Percentiles rank a stretch among this genome's conserved stretches.
Evolutionary conservation across 257 asterid genomes (phyloP).

Genomic region (Orobanche coerulescens): DNA sequence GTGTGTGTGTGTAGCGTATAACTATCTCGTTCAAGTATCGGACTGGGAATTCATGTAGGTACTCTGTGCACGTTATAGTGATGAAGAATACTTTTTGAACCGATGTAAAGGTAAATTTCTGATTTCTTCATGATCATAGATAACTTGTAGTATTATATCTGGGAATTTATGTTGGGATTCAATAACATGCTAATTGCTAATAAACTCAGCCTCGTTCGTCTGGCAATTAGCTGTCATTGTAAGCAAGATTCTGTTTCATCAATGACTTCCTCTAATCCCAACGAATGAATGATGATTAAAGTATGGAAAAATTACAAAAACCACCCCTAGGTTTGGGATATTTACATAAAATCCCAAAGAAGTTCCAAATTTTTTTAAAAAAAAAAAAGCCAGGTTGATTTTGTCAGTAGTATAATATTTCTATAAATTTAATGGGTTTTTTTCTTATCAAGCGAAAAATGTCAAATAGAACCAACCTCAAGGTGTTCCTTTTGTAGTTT

Average conservation of each 20-base stretch:
- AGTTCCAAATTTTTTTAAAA: no score
- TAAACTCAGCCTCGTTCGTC: background rate
- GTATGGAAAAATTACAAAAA: no score
- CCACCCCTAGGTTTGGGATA: no score
- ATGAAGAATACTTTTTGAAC: slow-evolving; percentile 66
- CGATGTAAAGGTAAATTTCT: slow-evolving; percentile 68
- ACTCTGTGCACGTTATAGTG: slow-evolving; percentile 71
- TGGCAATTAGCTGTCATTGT: background rate
- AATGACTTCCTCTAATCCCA: background rate
- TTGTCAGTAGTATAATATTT: no score
- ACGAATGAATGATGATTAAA: background rate
- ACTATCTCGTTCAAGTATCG: slow-evolving; percentile 10
- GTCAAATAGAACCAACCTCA: no score
- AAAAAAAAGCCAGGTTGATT: no score
- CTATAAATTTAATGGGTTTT: no score
- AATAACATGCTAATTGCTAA: background rate
- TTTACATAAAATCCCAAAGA: no score
- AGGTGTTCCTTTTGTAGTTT: no score
- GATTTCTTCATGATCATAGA: background rate
- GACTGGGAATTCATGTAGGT: slow-evolving; percentile 36
- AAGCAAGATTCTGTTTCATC: background rate
- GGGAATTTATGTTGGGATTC: slow-evolving; percentile 4
- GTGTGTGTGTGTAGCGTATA: background rate
- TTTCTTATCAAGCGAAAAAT: no score
- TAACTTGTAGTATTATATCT: background rate